phyloP scores from a whole-genome alignment of 2,329 filamentous ascomycete species.

The Hymenoscyphus fructigenus region DNA sequence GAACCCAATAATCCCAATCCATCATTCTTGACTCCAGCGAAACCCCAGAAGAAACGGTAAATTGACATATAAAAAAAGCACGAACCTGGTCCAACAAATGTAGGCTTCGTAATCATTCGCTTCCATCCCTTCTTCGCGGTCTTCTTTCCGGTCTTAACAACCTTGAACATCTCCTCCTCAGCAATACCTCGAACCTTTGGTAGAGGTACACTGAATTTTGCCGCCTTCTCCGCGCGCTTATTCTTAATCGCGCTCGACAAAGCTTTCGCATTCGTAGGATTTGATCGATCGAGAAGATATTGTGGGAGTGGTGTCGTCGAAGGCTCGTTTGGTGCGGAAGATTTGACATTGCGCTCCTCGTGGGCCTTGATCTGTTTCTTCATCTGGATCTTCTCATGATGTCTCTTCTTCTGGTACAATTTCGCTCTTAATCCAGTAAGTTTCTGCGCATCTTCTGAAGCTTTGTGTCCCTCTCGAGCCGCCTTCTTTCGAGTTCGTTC shows the following conservation, averaged over 20 bases:
- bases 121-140: conserved; percentile 71
- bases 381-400: conserved; percentile 98
- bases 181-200: conserved; percentile 92
- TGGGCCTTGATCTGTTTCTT: conserved; percentile 91
- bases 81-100: conserved; percentile 82
- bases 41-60: neutral
- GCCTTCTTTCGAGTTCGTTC: conserved; percentile 84
- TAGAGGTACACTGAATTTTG: conserved; percentile 86
- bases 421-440: conserved; percentile 89
- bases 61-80: neutral
- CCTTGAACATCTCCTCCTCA: conserved; percentile 98
- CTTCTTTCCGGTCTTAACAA: conserved; percentile 95
- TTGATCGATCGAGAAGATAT: conserved; percentile 82
- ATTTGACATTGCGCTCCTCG: conserved; percentile 96
- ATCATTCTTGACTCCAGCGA: neutral
- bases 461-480: conserved; percentile 86
- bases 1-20: neutral
- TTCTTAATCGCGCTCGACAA: conserved; percentile 84
- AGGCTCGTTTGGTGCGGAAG: conserved; percentile 73
- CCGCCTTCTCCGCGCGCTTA: conserved; percentile 90
- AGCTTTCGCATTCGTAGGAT: conserved; percentile 62
- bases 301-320: conserved; percentile 80
- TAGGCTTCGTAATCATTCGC: conserved; percentile 69
- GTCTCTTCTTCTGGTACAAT: conserved; percentile 87
- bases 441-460: conserved; percentile 88